phyloP scores from a whole-genome alignment of 1,139 yeast genomes.

The Yamadazyma oceani region DNA sequence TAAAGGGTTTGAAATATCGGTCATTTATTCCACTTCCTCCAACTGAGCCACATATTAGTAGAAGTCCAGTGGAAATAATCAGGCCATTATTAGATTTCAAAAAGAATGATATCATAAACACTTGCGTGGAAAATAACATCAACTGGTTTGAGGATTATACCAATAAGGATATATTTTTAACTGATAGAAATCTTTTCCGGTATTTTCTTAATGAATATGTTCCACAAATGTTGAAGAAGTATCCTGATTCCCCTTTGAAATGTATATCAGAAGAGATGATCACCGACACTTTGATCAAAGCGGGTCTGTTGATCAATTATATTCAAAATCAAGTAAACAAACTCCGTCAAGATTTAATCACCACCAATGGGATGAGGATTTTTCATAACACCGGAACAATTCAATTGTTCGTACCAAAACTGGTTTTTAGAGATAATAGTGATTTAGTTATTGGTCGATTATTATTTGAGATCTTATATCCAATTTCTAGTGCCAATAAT shows the following conservation, averaged over 20 bases:
- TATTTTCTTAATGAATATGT: slow-evolving; percentile 28
- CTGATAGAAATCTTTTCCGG: slow-evolving; percentile 54
- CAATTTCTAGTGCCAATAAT: slow-evolving; percentile 39
- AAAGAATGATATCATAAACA: slow-evolving; percentile 46
- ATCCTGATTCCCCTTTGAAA: slow-evolving; percentile 14
- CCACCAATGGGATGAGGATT: not conserved
- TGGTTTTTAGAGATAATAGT: slow-evolving; percentile 11
- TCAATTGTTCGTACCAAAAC: slow-evolving; percentile 1
- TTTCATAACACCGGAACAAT: slow-evolving; percentile 11
- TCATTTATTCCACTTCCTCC: slow-evolving; percentile 29
- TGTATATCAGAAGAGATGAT: slow-evolving; percentile 18
- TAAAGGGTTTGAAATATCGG: slow-evolving; percentile 38
- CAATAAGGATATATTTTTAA: slow-evolving; percentile 52
- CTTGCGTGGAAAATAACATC: slow-evolving; percentile 42
- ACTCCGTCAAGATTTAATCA: slow-evolving; percentile 5
- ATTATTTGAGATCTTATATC: slow-evolving; percentile 31
- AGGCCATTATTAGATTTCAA: slow-evolving; percentile 55
- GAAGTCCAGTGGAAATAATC: slow-evolving; percentile 23
- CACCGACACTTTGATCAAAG: slow-evolving; percentile 15
- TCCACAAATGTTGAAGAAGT: slow-evolving; percentile 17
- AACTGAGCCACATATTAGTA: slow-evolving; percentile 15
- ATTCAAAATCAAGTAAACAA: slow-evolving; percentile 16
- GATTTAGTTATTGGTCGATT: slow-evolving; percentile 30
- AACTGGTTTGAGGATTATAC: slow-evolving; percentile 72
- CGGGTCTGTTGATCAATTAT: slow-evolving; percentile 15